Percentiles rank a stretch among this genome's conserved stretches.
Conservation (phyloP, 352 stramenopile species). For the Blastocystis sp. region DNA sequence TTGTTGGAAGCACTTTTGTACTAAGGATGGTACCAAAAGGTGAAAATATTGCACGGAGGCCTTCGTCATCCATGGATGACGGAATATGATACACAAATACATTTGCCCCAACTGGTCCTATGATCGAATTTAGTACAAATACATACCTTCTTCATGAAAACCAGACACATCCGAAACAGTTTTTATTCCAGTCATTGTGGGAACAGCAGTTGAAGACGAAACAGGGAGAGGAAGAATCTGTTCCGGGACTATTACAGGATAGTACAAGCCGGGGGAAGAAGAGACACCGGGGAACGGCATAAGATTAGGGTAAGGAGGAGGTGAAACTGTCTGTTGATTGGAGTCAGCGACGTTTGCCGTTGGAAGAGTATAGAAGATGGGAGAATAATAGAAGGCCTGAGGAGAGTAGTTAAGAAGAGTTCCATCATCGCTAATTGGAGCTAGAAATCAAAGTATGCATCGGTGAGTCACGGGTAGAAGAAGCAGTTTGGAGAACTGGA, state of each 20-base stretch:
- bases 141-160: conserved; percentile 9
- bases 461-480: not conserved
- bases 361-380: not conserved
- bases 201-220: not conserved
- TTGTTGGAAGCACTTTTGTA: not conserved
- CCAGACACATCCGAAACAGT: conserved; percentile 33
- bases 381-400: not conserved
- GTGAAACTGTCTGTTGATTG: not conserved
- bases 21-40: conserved; percentile 30
- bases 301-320: not conserved
- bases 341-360: not conserved
- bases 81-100: conserved; percentile 56
- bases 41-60: conserved; percentile 7
- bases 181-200: not conserved
- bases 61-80: not conserved
- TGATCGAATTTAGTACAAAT: not conserved
- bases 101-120: conserved; percentile 35
- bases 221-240: not conserved
- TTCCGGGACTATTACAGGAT: not conserved
- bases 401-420: not conserved
- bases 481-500: not conserved
- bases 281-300: not conserved
- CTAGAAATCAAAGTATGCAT: too few relatives aligned
- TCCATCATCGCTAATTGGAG: not conserved
- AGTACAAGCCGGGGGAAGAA: not conserved